Conservation (phyloP, 148 eudicot species). For the Vaccinium myrtillus region DNA sequence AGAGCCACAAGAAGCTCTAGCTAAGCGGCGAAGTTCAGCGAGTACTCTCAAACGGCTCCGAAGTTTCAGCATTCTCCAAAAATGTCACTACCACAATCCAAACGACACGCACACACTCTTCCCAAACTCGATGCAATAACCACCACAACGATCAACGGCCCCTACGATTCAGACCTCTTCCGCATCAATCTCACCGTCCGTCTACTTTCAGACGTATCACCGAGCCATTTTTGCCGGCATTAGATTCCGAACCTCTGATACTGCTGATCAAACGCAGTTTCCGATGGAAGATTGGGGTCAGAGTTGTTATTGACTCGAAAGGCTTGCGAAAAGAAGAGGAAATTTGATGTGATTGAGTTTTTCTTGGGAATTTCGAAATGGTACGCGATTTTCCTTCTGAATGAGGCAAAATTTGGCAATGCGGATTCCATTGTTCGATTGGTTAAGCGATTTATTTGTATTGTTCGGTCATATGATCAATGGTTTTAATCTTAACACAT, state of each 20-base stretch:
- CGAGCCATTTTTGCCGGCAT: neutral
- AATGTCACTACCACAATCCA: slow-evolving; percentile 12
- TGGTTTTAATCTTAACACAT: too few relatives aligned
- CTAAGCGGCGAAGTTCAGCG: slow-evolving; percentile 23
- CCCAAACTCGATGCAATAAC: neutral
- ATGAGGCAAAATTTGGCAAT: neutral
- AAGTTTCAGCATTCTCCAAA: slow-evolving; percentile 23
- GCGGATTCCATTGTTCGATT: neutral
- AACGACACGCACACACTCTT: slow-evolving; percentile 1
- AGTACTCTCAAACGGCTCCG: slow-evolving; percentile 33
- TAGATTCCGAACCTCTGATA: neutral
- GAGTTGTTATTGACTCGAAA: neutral
- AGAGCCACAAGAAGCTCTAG: slow-evolving; percentile 35
- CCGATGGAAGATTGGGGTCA: neutral
- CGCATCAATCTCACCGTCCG: slow-evolving; percentile 1
- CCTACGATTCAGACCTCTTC: neutral
- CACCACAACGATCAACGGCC: neutral
- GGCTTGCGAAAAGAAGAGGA: neutral
- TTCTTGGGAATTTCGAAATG: neutral
- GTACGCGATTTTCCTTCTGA: neutral
- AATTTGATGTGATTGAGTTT: slow-evolving; percentile 10
- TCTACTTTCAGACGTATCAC: neutral
- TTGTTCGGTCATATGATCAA: neutral
- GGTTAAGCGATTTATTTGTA: neutral
- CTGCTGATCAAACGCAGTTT: neutral